Evolutionary conservation across 225 moss, liverwort and hornwort species (phyloP).

Genomic region (Sphagnum contortum): DNA sequence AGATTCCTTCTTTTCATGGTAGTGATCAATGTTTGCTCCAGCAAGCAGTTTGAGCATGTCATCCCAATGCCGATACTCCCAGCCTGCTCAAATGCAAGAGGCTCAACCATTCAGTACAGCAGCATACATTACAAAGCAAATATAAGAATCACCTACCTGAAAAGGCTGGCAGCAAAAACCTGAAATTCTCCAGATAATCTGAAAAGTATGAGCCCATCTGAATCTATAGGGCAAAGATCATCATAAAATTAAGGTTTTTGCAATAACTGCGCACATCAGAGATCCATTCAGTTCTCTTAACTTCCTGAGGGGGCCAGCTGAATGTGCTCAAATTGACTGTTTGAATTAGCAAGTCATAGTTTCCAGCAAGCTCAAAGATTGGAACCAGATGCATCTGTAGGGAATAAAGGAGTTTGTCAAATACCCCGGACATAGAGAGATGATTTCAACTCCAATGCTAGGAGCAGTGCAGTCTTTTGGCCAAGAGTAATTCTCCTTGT

Average conservation of each 20-base stretch:
- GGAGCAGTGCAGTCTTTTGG: conserved; percentile 75
- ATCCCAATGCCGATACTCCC: conserved; percentile 99
- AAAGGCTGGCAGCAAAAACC: neutral
- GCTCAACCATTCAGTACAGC: neutral
- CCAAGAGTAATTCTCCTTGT: conserved; percentile 73
- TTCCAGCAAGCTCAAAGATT: no score
- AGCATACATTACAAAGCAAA: neutral
- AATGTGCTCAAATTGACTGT: no score
- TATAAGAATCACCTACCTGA: neutral
- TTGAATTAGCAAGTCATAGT: no score
- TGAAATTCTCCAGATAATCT: no score
- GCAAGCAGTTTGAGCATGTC: conserved; percentile 51
- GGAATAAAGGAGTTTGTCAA: neutral
- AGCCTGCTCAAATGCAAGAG: conserved; percentile 32
- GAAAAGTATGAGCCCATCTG: no score
- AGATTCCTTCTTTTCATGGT: conserved; percentile 22
- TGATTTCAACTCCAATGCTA: conserved; percentile 90
- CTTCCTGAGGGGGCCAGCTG: no score
- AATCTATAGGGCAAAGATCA: no score
- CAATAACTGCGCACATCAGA: no score
- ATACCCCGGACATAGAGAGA: conserved; percentile 74
- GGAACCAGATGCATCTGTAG: no score
- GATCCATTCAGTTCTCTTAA: no score
- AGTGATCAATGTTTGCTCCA: conserved; percentile 41
- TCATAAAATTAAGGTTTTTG: no score